phyloP scores from a whole-genome alignment of 75 land plant genomes.

The Cupressus sempervirens region DNA sequence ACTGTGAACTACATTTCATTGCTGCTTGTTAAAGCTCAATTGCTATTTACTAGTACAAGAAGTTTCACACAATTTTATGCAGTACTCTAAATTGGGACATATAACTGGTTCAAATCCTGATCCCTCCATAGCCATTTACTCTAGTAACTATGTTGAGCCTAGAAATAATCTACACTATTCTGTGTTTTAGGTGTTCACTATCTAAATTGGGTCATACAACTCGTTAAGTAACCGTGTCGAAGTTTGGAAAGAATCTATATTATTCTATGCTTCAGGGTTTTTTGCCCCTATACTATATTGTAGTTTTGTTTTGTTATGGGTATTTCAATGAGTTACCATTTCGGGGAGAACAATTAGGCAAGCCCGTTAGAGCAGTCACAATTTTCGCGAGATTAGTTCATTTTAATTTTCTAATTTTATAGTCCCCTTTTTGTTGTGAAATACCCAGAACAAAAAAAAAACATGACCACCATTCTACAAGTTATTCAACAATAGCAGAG shows the following conservation, averaged over 20 bases:
- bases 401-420: no score
- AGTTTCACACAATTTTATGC: background rate
- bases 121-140: no score
- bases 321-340: background rate
- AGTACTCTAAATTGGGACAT: background rate
- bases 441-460: no score
- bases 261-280: background rate
- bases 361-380: background rate
- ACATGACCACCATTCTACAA: no score
- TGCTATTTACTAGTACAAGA: background rate
- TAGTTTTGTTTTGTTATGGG: no score
- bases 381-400: background rate
- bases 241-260: background rate
- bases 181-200: background rate
- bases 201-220: background rate
- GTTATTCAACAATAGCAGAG: no score
- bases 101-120: background rate
- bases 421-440: background rate
- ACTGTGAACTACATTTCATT: constrained; percentile 22
- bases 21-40: background rate
- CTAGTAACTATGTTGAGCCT: background rate
- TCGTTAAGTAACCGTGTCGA: background rate
- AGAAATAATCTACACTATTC: background rate
- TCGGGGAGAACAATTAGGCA: background rate
- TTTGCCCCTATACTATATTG: background rate